Evolutionary conservation across 169 alveolate genomes (phyloP).

Genomic region (Babesia ovata): DNA sequence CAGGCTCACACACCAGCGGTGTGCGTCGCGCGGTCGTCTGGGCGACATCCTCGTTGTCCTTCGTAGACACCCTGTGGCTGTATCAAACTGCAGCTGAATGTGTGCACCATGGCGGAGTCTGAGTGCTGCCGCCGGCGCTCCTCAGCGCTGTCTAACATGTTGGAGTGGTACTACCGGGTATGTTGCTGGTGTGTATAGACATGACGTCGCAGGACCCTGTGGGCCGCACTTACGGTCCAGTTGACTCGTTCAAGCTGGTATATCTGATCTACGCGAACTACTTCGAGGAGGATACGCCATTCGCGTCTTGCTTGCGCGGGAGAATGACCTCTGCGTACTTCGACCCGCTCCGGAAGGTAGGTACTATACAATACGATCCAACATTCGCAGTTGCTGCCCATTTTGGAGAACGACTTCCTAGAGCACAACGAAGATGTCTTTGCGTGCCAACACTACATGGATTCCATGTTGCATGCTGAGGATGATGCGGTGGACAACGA

Average conservation of each 20-base stretch:
- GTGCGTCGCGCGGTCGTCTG: too few species aligned
- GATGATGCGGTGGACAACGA: constrained; percentile 7
- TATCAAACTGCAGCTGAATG: too few species aligned
- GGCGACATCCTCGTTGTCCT: too few species aligned
- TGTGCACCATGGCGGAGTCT: neutral
- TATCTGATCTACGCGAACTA: constrained; percentile 39
- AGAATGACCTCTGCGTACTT: constrained; percentile 22
- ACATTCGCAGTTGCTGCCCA: constrained; percentile 39
- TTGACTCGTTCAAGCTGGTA: constrained; percentile 33
- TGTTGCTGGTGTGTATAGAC: neutral
- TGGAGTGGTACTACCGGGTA: constrained; percentile 62
- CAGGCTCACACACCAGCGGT: too few species aligned
- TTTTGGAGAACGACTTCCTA: constrained; percentile 36
- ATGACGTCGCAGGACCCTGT: constrained; percentile 26
- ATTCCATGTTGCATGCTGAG: neutral
- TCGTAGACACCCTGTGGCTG: too few species aligned
- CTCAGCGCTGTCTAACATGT: constrained; percentile 37
- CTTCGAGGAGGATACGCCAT: constrained; percentile 59
- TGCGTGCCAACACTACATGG: constrained; percentile 58
- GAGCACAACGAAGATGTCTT: constrained; percentile 25
- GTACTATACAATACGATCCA: neutral
- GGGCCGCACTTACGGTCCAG: constrained; percentile 57
- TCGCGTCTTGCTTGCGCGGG: constrained; percentile 13
- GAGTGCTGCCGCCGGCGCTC: constrained; percentile 52
- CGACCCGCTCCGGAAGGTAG: constrained; percentile 48